Base-by-base conservation (phyloP, 441 rosid species). In the Euphorbia celastroides region DNA sequence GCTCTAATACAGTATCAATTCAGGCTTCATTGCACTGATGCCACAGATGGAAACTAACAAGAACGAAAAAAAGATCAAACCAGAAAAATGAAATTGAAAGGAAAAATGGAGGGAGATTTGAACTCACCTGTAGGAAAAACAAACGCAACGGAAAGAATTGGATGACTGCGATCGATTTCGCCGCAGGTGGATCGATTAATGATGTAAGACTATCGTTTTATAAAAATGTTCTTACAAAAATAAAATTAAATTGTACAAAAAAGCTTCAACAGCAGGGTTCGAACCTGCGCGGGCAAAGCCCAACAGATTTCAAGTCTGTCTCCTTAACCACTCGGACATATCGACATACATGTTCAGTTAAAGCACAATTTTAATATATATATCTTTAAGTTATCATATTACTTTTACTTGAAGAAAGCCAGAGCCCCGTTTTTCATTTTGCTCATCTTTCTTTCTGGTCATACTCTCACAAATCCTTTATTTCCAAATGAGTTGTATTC, bases 241-340 rank as follows among this genome's bases (percentile, higher is more conserved):
- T n/a, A n/a, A n/a, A n/a, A n/a, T n/a, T n/a, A n/a, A n/a, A n/a
- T n/a, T n/a, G n/a, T n/a, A n/a, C n/a, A 9, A 55, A 55, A 22
- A 23, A 8, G 0, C 97, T 92, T 90, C 93, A 81, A 91, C 90
- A 93, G 95, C 90, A 87, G 95, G 97, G 86, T 86, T 93, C 92
- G 90, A 93, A 90, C 97, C 89, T 83, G 95, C 92, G 89, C 95
- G 82, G 96, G 93, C 94, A 71, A 32, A 86, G 89, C 90, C 97
- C 96, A 89, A 88, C 83, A 88, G 96, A 90, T 88, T 90, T 90
- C 86, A 84, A 89, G 95, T 87, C 90, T 85, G 84, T 91, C 96
- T 91, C 98, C 96, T 93, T 89, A 85, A 89, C 98, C 92, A 85
- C 97, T 91, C 97, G 88, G 92, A 89, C 98, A 91, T 88, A 86